phyloP scores from a whole-genome alignment of 176 grass and related monocot species.

The Aegilops speltoides region DNA sequence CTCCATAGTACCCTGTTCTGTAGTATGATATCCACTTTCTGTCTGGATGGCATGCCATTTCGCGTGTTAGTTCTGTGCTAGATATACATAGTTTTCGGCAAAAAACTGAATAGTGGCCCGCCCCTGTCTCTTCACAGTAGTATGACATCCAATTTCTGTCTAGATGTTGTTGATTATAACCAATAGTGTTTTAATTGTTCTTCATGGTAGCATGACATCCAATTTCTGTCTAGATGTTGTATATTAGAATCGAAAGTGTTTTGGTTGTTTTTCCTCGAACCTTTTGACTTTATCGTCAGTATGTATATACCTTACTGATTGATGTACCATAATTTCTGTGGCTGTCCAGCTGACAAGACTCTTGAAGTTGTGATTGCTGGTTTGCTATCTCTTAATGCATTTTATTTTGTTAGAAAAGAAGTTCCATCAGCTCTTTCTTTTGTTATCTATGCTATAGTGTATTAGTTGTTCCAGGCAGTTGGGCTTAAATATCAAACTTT shows the following conservation, averaged over 20 bases:
- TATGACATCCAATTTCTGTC: background rate
- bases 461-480: background rate
- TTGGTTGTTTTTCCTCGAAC: background rate
- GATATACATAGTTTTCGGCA: too few relatives aligned
- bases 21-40: background rate
- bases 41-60: background rate
- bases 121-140: background rate
- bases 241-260: background rate
- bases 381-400: background rate
- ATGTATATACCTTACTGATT: background rate
- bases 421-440: background rate
- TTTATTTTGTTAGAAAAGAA: background rate
- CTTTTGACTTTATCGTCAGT: background rate
- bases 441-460: background rate
- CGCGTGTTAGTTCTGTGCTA: too few relatives aligned
- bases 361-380: background rate
- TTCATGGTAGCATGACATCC: background rate
- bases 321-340: background rate
- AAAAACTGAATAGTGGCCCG: background rate
- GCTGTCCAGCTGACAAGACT: background rate
- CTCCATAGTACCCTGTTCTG: background rate
- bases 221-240: background rate
- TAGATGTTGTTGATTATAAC: background rate
- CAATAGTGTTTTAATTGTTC: background rate
- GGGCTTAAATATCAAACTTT: constrained; percentile 12